Percentiles rank a stretch among this genome's conserved stretches.
Conservation (phyloP, 2,329 filamentous ascomycete species). For the Helminthosporium solani region DNA sequence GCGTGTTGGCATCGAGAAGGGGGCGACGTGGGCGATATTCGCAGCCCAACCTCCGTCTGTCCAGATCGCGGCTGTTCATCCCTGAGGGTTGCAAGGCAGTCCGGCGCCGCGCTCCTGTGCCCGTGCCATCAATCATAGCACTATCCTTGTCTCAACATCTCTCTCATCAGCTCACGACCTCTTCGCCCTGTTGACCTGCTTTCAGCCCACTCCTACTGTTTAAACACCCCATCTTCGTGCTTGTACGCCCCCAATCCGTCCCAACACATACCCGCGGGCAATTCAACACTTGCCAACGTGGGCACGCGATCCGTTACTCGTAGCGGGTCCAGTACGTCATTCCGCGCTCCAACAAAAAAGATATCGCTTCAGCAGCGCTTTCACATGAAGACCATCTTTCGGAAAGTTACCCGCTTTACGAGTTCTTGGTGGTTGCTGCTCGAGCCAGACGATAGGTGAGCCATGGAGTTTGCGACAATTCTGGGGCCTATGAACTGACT, state of each 20-base stretch:
- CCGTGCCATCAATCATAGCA: background rate
- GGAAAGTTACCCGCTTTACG: slow-evolving; percentile 9
- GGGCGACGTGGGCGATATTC: too few relatives aligned
- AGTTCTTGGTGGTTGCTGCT: slow-evolving; percentile 15
- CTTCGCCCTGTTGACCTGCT: background rate
- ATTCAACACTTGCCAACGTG: background rate
- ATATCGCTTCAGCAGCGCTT: slow-evolving; percentile 5
- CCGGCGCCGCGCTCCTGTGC: slow-evolving; percentile 18
- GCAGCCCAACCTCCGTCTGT: too few relatives aligned
- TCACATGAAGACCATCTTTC: slow-evolving; percentile 22
- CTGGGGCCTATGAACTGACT: background rate
- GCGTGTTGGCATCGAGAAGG: too few relatives aligned
- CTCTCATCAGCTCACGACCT: slow-evolving; percentile 10
- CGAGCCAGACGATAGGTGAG: slow-evolving; percentile 4
- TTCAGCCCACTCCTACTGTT: background rate
- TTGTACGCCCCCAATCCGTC: background rate
- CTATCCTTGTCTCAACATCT: slow-evolving; percentile 30
- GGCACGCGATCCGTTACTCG: slow-evolving; percentile 5
- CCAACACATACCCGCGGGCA: background rate
- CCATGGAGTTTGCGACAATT: background rate
- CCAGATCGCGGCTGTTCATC: too few relatives aligned
- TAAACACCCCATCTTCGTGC: background rate
- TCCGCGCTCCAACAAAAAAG: slow-evolving; percentile 5
- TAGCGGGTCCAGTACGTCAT: slow-evolving; percentile 16
- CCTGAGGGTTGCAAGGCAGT: too few relatives aligned